Conservation (phyloP, 352 stramenopile genomes). For the Pythium folliculosum region DNA sequence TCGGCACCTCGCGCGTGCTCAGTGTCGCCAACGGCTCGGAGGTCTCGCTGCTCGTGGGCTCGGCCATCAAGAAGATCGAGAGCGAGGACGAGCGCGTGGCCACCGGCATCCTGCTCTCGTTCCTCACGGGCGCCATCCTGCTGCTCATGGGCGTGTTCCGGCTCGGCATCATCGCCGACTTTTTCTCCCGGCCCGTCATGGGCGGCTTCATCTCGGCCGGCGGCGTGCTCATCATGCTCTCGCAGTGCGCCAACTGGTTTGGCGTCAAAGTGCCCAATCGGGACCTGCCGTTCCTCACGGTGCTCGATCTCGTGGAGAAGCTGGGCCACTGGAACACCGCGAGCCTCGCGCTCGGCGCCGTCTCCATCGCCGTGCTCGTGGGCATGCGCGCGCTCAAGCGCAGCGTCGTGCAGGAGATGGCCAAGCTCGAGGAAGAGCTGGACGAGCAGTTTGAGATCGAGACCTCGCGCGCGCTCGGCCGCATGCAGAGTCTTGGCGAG, state of each 20-base stretch:
- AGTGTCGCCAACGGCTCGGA: constrained; percentile 77
- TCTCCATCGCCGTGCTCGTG: constrained; percentile 57
- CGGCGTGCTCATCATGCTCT: constrained; percentile 91
- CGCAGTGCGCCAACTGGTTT: constrained; percentile 87
- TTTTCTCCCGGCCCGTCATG: constrained; percentile 90
- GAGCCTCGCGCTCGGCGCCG: constrained; percentile 62
- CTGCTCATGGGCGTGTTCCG: constrained; percentile 79
- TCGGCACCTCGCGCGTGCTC: constrained; percentile 80
- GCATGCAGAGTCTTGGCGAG: constrained; percentile 27
- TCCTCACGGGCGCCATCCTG: constrained; percentile 76
- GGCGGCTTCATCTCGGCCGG: constrained; percentile 90
- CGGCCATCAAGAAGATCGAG: constrained; percentile 66
- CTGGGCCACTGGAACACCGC: constrained; percentile 70
- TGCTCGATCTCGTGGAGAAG: constrained; percentile 57
- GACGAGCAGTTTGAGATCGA: constrained; percentile 54
- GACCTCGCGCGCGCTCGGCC: constrained; percentile 36
- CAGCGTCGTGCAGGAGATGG: constrained; percentile 46
- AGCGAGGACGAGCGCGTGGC: constrained; percentile 52
- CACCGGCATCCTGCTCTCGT: constrained; percentile 56
- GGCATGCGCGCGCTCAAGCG: constrained; percentile 50
- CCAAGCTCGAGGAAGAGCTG: constrained; percentile 34
- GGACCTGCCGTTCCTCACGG: constrained; percentile 60
- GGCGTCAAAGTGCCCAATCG: constrained; percentile 60
- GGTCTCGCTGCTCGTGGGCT: constrained; percentile 60
- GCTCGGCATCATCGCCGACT: constrained; percentile 85